These are phyloP conservation scores for Helotiales sp. DNA, from an alignment of 2,329 filamentous ascomycete species.

Conservation along the genomic window DNA sequence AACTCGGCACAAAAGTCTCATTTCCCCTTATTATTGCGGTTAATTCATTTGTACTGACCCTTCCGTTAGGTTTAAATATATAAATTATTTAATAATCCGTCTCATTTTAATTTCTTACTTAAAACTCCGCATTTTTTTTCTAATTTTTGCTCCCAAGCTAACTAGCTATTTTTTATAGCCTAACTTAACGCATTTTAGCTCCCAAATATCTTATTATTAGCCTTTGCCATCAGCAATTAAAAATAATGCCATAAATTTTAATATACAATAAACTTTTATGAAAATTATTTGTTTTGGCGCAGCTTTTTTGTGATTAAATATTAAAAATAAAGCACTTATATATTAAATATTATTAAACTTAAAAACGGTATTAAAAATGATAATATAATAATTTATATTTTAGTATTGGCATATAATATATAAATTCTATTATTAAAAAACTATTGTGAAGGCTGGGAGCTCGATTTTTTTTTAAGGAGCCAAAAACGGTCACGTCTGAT, in stretches of 20 bases:
- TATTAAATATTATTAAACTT: no score
- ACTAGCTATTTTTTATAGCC: not conserved
- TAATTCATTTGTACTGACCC: not conserved
- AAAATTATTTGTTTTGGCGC: not conserved
- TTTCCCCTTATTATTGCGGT: not conserved
- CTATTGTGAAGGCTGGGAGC: not conserved
- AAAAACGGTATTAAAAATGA: not conserved
- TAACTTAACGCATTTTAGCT: not conserved
- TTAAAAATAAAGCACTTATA: conserved; percentile 16
- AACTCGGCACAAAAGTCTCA: not conserved
- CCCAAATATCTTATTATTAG: conserved; percentile 10
- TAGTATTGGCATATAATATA: no score
- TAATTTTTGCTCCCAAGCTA: conserved; percentile 1
- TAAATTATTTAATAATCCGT: not conserved
- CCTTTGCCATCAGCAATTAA: not conserved
- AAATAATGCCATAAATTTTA: conserved; percentile 1
- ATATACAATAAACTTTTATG: conserved; percentile 9
- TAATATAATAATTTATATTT: not conserved
- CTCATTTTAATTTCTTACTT: not conserved
- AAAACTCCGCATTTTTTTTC: not conserved
- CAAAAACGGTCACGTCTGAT: not conserved
- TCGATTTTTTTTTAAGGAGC: not conserved
- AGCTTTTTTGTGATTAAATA: conserved; percentile 14
- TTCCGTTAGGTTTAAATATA: not conserved
- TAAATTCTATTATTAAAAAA: no score